Evolutionary conservation across 2,329 filamentous ascomycete genomes (phyloP).

Genomic region (Elsinoe batatas): DNA sequence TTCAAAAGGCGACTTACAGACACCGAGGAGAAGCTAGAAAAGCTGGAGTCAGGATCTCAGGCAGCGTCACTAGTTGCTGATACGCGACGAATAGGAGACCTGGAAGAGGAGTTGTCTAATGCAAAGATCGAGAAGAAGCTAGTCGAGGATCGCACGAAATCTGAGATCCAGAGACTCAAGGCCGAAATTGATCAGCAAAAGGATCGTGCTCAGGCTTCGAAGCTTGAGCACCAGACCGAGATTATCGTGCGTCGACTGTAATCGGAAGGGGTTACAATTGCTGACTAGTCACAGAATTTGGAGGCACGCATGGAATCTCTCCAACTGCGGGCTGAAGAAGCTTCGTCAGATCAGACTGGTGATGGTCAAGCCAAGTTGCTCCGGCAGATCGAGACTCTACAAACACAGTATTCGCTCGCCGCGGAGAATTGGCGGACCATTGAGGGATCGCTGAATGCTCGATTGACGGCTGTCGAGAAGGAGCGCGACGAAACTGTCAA

Average conservation of each 20-base stretch:
- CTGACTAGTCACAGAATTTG: conserved; percentile 46
- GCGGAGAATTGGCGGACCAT: conserved; percentile 98
- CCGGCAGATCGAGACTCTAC: conserved; percentile 87
- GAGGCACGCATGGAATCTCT: conserved; percentile 87
- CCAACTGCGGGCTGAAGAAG: conserved; percentile 78
- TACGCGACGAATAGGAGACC: conserved; percentile 43
- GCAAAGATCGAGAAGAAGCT: conserved; percentile 67
- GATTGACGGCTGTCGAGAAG: conserved; percentile 70
- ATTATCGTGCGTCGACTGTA: conserved; percentile 36
- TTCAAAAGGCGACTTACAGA: conserved; percentile 61
- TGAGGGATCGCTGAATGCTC: conserved; percentile 71
- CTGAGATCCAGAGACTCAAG: conserved; percentile 60
- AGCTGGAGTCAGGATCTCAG: conserved; percentile 56
- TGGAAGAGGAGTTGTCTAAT: conserved; percentile 56
- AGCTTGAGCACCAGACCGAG: conserved; percentile 75
- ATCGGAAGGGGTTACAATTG: neutral
- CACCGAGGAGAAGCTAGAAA: conserved; percentile 56
- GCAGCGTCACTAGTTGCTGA: conserved; percentile 60
- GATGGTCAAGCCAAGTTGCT: conserved; percentile 83
- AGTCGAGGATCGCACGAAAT: conserved; percentile 57
- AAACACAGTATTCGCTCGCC: conserved; percentile 88
- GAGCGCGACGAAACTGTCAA: conserved; percentile 79
- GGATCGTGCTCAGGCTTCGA: conserved; percentile 57
- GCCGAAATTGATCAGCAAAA: conserved; percentile 64
- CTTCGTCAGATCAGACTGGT: conserved; percentile 67